A percentile compares a stretch with the other conserved stretches of the same genome.
Evolutionary conservation across 306 rosid genomes (phyloP).

Genomic region (Trichosanthes cucumerina): DNA sequence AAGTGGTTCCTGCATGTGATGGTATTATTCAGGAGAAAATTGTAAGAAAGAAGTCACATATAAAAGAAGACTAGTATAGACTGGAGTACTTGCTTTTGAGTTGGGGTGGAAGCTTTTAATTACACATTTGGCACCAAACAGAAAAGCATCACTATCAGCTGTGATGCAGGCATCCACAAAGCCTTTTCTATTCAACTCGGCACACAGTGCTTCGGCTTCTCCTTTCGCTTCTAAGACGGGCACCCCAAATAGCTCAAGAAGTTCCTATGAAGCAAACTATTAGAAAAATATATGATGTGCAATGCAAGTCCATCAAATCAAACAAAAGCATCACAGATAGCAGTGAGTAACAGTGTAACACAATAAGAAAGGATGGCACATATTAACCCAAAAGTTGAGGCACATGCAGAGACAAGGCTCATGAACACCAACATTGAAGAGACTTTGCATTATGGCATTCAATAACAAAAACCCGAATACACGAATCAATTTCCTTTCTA

Average conservation of each 20-base stretch:
- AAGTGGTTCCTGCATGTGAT: conserved; percentile 68
- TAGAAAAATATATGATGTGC: conserved; percentile 16
- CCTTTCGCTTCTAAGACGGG: conserved; percentile 85
- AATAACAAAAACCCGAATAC: neutral
- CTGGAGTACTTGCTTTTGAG: conserved; percentile 43
- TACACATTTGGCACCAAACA: conserved; percentile 69
- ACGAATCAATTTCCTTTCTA: neutral
- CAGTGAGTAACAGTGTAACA: conserved; percentile 3
- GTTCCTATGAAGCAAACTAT: conserved; percentile 43
- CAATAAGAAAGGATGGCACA: neutral
- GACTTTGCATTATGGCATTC: neutral
- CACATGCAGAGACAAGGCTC: neutral
- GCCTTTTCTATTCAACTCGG: conserved; percentile 67
- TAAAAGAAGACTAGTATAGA: neutral
- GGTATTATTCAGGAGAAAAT: conserved; percentile 12
- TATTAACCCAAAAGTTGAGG: neutral
- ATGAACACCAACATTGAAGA: neutral
- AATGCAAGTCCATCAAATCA: conserved; percentile 16
- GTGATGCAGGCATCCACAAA: conserved; percentile 84
- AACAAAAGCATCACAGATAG: neutral
- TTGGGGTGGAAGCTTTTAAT: conserved; percentile 55
- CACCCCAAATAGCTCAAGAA: conserved; percentile 73
- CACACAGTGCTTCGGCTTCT: conserved; percentile 92
- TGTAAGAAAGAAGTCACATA: neutral
- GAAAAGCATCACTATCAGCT: conserved; percentile 81